Base-by-base conservation (phyloP, 2,329 filamentous ascomycete species). In the Colletotrichum spaethianum region DNA sequence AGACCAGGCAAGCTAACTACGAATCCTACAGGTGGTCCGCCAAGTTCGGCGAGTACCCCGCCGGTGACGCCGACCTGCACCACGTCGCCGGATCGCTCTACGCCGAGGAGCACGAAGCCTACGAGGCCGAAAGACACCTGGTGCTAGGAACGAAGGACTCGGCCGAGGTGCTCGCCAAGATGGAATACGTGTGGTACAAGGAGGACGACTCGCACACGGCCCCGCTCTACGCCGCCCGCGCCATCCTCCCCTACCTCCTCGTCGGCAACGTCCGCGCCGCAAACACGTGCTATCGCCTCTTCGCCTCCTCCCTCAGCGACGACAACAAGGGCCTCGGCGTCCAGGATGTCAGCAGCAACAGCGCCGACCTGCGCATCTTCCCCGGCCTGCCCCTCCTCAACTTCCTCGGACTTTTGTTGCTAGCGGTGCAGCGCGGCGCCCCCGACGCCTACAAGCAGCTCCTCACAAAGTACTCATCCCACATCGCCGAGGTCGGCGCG, bases 131-230 rank as follows among this genome's bases (percentile, higher is more conserved):
- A 83, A 90, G 92, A 76, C 96, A 99, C 82, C 88, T 99, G 67
- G 83, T 95, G 60, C 88, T 98, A 48, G 97, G 96, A 73, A 98
- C 95, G 12, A 93, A 93, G 77, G 95, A 97, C 82, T 98, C 95
- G 0, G 89, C 95, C 46, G 92, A 94, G 76, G 88, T 93, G 14
- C 89, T 99, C 65, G 92, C 92, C 60, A 90, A 91, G 76, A 89
- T 98, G 83, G 94, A 98, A 82, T 98, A 97, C 82, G 88, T 92
- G 62, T 99, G 96, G 96, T 99, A 98, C 86, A 91, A 89, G 73
- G 91, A 95, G 78, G 94, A 97, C 82, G 94, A 96, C 63, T 90
- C 94, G 2, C 95, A 98, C 80, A 95, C 93, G 1, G 96, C 96
- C 1, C 92, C 94, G 4, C 86, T 94, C 67, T 99, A 97, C 83